A percentile compares a stretch with the other conserved stretches of the same genome.
phyloP scores from a whole-genome alignment of 345 rosid species.

The Eucalyptus marginata region DNA sequence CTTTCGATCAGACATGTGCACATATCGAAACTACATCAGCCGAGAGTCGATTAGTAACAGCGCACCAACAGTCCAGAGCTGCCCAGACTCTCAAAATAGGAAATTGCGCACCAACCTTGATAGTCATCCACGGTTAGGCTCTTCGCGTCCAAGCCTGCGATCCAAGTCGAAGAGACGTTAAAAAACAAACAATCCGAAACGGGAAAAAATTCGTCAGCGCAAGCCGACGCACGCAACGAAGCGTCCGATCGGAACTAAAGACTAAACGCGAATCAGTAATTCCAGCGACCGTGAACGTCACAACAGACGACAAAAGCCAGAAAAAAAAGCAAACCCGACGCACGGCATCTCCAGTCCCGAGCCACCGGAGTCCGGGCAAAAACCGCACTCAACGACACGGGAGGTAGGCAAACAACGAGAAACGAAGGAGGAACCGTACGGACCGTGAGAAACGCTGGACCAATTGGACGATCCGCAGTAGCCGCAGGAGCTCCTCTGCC shows the following conservation, averaged over 20 bases:
- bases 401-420: not conserved
- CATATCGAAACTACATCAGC: not conserved
- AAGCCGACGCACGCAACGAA: not conserved
- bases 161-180: not conserved
- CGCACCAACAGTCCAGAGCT: not conserved
- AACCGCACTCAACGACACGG: not conserved
- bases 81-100: not conserved
- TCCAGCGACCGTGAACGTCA: not conserved
- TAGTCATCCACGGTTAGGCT: constrained; percentile 78
- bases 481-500: constrained; percentile 43
- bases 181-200: not conserved
- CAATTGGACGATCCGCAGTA: constrained; percentile 49
- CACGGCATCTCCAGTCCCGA: not conserved
- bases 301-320: not conserved
- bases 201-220: not conserved
- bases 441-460: constrained; percentile 51
- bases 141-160: constrained; percentile 49
- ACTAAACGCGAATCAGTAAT: not conserved
- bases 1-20: not conserved
- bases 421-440: not conserved
- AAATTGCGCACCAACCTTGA: constrained; percentile 45
- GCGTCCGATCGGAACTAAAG: not conserved
- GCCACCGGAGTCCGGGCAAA: not conserved
- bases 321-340: not conserved
- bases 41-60: not conserved